These are phyloP conservation scores for Rickenella mellea DNA, from an alignment of 768 basidiomycete species.

Conservation along the genomic window DNA sequence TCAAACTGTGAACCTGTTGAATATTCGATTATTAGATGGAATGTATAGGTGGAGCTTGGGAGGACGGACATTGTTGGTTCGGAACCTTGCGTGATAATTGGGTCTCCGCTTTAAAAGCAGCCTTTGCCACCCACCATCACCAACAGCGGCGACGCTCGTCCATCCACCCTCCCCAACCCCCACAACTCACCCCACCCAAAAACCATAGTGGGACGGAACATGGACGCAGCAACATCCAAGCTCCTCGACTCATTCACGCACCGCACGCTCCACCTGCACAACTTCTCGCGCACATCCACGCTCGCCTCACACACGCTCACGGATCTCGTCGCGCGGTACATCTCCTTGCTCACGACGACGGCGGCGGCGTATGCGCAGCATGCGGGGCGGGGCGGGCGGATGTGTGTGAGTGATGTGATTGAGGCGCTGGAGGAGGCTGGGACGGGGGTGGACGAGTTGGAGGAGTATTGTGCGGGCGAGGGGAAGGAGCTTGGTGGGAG, in stretches of 20 bases:
- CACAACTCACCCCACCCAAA: too few relatives aligned
- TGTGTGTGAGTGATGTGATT: slow-evolving; percentile 43
- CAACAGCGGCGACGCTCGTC: too few relatives aligned
- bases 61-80: too few relatives aligned
- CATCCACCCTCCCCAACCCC: too few relatives aligned
- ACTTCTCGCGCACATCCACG: slow-evolving; percentile 66
- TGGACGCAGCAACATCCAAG: slow-evolving; percentile 48
- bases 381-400: slow-evolving; percentile 52
- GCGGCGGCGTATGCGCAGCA: slow-evolving; percentile 70
- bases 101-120: too few relatives aligned
- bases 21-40: too few relatives aligned
- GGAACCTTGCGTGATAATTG: too few relatives aligned
- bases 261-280: slow-evolving; percentile 67
- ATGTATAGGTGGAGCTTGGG: too few relatives aligned
- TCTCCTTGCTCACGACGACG: slow-evolving; percentile 53
- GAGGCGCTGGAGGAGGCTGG: slow-evolving; percentile 70
- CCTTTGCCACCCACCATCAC: too few relatives aligned
- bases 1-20: too few relatives aligned
- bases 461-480: slow-evolving; percentile 56
- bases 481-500: slow-evolving; percentile 65
- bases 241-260: slow-evolving; percentile 59
- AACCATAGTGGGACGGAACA: too few relatives aligned
- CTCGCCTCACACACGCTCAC: slow-evolving; percentile 65
- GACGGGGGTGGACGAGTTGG: slow-evolving; percentile 57
- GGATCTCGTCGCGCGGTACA: slow-evolving; percentile 68